A percentile compares a stretch with the other conserved stretches of the same genome.
phyloP scores from a whole-genome alignment of 1,284 basidiomycete species.

The Apiotrichum laibachii region DNA sequence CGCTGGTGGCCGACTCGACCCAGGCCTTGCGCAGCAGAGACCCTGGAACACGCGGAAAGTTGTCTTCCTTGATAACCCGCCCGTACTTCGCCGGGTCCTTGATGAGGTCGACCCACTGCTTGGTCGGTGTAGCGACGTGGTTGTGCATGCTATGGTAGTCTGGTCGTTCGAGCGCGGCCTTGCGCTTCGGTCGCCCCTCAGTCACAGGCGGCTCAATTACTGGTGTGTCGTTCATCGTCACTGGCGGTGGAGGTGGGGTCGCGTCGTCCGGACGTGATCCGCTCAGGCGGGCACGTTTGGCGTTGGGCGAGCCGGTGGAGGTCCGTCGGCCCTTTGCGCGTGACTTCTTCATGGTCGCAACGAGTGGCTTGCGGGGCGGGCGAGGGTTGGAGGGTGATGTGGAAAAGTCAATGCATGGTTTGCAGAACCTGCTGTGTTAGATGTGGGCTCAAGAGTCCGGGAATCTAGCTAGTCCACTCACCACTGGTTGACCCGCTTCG shows the following conservation, averaged over 20 bases:
- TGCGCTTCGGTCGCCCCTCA: slow-evolving; percentile 40
- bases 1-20: slow-evolving; percentile 27
- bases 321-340: slow-evolving; percentile 7
- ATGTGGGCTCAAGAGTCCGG: not conserved
- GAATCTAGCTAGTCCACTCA: slow-evolving; percentile 17
- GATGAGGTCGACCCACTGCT: slow-evolving; percentile 48
- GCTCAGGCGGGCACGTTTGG: slow-evolving; percentile 11
- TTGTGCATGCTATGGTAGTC: slow-evolving; percentile 51
- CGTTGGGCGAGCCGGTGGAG: not conserved
- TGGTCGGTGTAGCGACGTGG: slow-evolving; percentile 47
- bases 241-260: slow-evolving; percentile 10
- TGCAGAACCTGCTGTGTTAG: slow-evolving; percentile 33
- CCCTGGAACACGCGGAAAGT: slow-evolving; percentile 34
- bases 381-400: slow-evolving; percentile 28
- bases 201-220: not conserved
- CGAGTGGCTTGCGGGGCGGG: slow-evolving; percentile 31
- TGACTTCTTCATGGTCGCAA: slow-evolving; percentile 31
- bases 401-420: slow-evolving; percentile 30
- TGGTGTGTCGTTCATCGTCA: slow-evolving; percentile 2
- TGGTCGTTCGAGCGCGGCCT: slow-evolving; percentile 39
- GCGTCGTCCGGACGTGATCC: not conserved
- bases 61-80: slow-evolving; percentile 35
- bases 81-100: slow-evolving; percentile 44
- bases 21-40: slow-evolving; percentile 28
- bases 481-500: slow-evolving; percentile 41